Conservation (phyloP, 129 eudicot genomes). For the Flaveria brownii region DNA sequence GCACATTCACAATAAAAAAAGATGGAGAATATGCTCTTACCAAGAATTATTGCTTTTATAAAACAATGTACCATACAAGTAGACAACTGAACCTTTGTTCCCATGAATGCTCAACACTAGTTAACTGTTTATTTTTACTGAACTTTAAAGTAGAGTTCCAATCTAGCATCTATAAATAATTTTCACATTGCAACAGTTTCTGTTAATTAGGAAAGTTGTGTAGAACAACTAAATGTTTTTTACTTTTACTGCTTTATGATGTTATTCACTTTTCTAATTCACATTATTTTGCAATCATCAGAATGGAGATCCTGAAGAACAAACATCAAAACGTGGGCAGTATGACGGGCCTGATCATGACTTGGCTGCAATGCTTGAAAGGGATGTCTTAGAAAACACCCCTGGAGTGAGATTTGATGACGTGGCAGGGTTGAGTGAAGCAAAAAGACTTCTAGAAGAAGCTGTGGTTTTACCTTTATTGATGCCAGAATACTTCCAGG, state of each 20-base stretch:
- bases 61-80: too few species aligned
- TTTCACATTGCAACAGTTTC: background rate
- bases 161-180: background rate
- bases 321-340: slow-evolving; percentile 66
- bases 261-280: background rate
- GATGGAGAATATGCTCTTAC: too few species aligned
- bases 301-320: slow-evolving; percentile 87
- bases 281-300: slow-evolving; percentile 30
- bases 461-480: slow-evolving; percentile 96
- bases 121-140: too few species aligned
- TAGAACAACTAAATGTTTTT: slow-evolving; percentile 7
- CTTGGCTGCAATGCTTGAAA: slow-evolving; percentile 95
- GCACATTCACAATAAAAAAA: too few species aligned
- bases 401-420: slow-evolving; percentile 99
- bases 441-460: slow-evolving; percentile 78
- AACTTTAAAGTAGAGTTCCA: background rate
- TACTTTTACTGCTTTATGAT: slow-evolving; percentile 8
- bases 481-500: slow-evolving; percentile 99
- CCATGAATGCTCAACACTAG: too few species aligned
- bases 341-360: slow-evolving; percentile 96
- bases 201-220: background rate
- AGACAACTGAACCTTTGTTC: too few species aligned
- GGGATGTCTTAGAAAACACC: slow-evolving; percentile 84
- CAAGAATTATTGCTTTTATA: too few species aligned
- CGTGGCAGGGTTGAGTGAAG: slow-evolving; percentile 93